Evolutionary conservation across 495 filamentous ascomycete genomes (phyloP), one percentile per base, ranked within the genome.

Genomic region (Tricharina praecox): DNA sequence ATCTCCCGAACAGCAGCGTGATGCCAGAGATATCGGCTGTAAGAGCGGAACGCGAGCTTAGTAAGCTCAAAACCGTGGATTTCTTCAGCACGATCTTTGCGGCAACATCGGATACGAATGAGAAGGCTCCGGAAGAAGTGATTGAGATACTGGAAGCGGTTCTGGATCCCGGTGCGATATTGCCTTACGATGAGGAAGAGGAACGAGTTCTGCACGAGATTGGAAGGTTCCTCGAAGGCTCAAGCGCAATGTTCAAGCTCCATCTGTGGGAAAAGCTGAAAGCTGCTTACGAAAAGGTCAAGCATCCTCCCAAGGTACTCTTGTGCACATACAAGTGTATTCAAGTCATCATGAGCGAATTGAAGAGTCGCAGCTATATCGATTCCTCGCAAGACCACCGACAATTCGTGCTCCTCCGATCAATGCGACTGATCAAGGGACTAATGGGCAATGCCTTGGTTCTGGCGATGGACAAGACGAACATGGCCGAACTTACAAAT

Each of bases 91-190:
- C 76, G 23, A 74, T 99, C 0, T 94, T 95, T 53, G 68, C 72
- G 28, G 68, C 72, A 30, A 56, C 57, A 3, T 34, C 48, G 9
- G 69, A 73, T 33, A 11, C 46, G 68, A 67, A 44, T 62, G 71
- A 20, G 69, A 77, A 33, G 64, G 76, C 93, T 56, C 79, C 90
- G 0, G 70, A 83, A 3, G 73, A 76, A 7, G 71, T 93, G 3
- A 93, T 99, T 53, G 85, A 94, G 53, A 90, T 75, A 30, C 68
- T 99, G 25, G 92, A 99, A 54, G 90, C 92, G 1, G 77, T 99
- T 13, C 70, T 99, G 1, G 85, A 92, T 46, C 78, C 79, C 9
- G 67, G 75, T 15, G 76, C 74, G 10, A 70, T 82, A 15, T 32
- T 62, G 49, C 56, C 60, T 61, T 52, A 53, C 53, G 53, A 55